These are phyloP conservation scores for Nicotiana undulata DNA, from an alignment of 257 asterid genomes.

Conservation along the genomic window DNA sequence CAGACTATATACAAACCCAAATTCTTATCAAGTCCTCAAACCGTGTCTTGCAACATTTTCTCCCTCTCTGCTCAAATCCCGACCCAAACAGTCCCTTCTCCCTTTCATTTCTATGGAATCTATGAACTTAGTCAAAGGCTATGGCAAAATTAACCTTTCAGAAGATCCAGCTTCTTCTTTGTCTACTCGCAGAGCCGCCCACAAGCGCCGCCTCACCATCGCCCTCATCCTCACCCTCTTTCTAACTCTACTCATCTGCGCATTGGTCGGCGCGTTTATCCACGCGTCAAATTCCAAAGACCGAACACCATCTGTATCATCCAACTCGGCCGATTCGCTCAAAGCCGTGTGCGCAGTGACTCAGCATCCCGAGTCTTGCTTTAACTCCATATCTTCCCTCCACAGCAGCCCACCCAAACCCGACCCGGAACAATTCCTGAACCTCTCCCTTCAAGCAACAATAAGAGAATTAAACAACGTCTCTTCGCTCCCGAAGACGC, in stretches of 20 bases:
- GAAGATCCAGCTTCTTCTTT: not conserved
- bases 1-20: not conserved
- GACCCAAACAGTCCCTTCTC: not conserved
- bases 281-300: not conserved
- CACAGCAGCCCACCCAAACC: constrained; percentile 33
- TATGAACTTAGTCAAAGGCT: constrained; percentile 8
- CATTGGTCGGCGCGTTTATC: not conserved
- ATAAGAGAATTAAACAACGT: constrained; percentile 30
- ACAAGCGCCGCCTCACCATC: not conserved
- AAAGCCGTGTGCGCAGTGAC: constrained; percentile 67
- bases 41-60: not conserved
- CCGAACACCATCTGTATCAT: not conserved
- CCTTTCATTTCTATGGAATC: not conserved
- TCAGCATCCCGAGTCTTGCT: constrained; percentile 64
- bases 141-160: not conserved
- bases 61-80: not conserved
- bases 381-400: constrained; percentile 53
- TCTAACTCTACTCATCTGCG: constrained; percentile 7
- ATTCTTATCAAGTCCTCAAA: not conserved
- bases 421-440: constrained; percentile 58
- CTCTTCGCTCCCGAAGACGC: constrained; percentile 24
- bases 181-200: constrained; percentile 1
- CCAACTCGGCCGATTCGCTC: constrained; percentile 48
- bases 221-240: constrained; percentile 4
- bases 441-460: constrained; percentile 56